Evolutionary conservation across 192 early-diverging fungal species (phyloP), one percentile per base, ranked within the genome.

Genomic region (Linnemannia hyalina): DNA sequence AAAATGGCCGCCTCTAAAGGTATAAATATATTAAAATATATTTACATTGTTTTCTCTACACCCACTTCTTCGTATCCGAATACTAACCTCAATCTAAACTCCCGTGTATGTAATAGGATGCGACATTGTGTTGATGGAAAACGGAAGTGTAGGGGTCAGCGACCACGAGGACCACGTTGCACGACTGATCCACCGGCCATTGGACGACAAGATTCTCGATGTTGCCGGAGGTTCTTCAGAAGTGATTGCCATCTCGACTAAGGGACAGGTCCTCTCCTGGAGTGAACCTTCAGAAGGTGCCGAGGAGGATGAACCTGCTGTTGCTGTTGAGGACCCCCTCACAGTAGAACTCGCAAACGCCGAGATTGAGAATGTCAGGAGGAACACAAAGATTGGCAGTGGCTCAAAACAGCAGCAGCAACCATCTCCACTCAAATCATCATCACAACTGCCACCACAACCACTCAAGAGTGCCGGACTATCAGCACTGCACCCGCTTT

Each of bases 131-230:
- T 68, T 86, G 41, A 86, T 86, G 84, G 84, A 86, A 26, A 81
- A 81, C 36, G 84, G 84, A 4, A 81, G 76, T 54, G 72, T 86
- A 68, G 84, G 84, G 26, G 68, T 86, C n/a, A 86, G 84, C 23
- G 84, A 86, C 54, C 84, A 86, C 49, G 84, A 86, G 63, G 84
- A 86, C 57, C 84, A 76, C 70, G 84, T 86, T 40, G 84, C 84
- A 52, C 84, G 84, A 40, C n/a, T 86, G 63, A 86, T 86, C 49
- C 84, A 86, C 49, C 77, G 80, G 15, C 79, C 78, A 35, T 26
- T 86, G 75, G 84, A 86, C 55, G 72, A 75, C 0, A 41, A 38
- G 13, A 81, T 86, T 47, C 26, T 86, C 20, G 84, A 86, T 52
- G 26, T 86, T n/a, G 84, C 84, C 35, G 84, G 84, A 7, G 84